Evolutionary conservation across 495 filamentous ascomycete species (phyloP).

Genomic region (Parmelia sp.): DNA sequence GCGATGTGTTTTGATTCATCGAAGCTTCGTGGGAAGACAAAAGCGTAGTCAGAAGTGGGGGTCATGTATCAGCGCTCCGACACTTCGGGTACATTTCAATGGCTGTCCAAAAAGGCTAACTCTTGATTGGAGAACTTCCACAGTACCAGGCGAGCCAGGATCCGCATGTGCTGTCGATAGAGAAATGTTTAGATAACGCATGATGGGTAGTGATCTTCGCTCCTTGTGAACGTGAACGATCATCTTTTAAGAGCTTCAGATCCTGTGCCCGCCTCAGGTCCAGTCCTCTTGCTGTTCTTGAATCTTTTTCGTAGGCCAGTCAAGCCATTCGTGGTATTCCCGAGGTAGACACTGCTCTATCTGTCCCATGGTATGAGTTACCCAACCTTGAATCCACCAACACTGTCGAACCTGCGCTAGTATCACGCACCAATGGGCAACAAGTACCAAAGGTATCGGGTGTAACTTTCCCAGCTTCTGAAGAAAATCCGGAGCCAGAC

Average conservation of each 20-base stretch:
- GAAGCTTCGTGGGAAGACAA: not conserved
- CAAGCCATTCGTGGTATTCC: conserved; percentile 29
- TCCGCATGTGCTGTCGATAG: too few species aligned
- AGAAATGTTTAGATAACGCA: not conserved
- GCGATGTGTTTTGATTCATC: not conserved
- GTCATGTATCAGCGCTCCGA: too few species aligned
- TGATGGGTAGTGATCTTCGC: not conserved
- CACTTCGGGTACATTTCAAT: too few species aligned
- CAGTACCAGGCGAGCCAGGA: too few species aligned
- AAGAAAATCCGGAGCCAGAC: conserved; percentile 45
- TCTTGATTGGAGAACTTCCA: not conserved
- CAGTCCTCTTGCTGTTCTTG: not conserved
- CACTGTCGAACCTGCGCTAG: conserved; percentile 40
- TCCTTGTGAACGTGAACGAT: not conserved
- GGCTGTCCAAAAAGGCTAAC: not conserved
- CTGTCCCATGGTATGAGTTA: conserved; percentile 24
- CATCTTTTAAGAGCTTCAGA: not conserved
- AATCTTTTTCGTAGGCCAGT: conserved; percentile 28
- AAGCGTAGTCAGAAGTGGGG: too few species aligned
- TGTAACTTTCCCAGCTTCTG: conserved; percentile 43
- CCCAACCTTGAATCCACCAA: conserved; percentile 50
- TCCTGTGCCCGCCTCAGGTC: not conserved
- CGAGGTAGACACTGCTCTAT: conserved; percentile 24
- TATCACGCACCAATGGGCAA: conserved; percentile 47
- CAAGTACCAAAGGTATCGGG: conserved; percentile 48